Percentiles rank a stretch among this genome's conserved stretches.
Evolutionary conservation across 2,329 filamentous ascomycete genomes (phyloP).

Genomic region (Talaromyces rugulosus): DNA sequence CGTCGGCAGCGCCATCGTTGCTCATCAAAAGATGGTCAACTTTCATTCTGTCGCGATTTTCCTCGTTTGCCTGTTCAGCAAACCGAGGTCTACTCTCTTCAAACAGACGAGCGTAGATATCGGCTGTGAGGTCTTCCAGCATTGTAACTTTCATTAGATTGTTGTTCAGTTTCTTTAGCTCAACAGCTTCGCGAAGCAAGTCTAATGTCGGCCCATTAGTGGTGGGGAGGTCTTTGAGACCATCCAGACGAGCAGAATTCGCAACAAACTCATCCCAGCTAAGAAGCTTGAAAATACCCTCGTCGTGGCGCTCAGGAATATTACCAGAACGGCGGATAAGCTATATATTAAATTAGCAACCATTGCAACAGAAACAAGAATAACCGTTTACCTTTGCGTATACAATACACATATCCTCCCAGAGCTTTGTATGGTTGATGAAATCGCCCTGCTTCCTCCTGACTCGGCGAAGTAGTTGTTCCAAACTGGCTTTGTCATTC

Average conservation of each 20-base stretch:
- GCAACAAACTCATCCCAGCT: conserved; percentile 61
- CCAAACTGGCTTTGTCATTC: conserved; percentile 70
- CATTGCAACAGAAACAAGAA: conserved; percentile 11
- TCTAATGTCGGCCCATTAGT: conserved; percentile 51
- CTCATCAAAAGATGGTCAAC: conserved; percentile 43
- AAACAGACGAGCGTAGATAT: conserved; percentile 68
- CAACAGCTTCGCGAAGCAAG: conserved; percentile 61
- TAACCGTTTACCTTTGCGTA: conserved; percentile 47
- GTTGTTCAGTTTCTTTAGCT: conserved; percentile 75
- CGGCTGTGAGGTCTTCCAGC: conserved; percentile 91
- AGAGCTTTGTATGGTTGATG: conserved; percentile 59
- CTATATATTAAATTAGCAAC: conserved; percentile 28
- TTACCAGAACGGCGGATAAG: conserved; percentile 55
- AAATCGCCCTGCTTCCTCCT: conserved; percentile 77
- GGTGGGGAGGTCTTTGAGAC: conserved; percentile 51
- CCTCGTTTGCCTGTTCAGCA: conserved; percentile 38
- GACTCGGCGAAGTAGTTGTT: conserved; percentile 72
- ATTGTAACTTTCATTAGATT: conserved; percentile 78
- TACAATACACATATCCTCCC: conserved; percentile 57
- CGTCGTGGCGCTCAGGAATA: conserved; percentile 60
- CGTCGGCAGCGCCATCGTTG: conserved; percentile 28
- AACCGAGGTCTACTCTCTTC: conserved; percentile 36
- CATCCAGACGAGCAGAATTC: conserved; percentile 57
- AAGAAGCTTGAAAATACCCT: conserved; percentile 60
- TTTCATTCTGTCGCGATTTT: conserved; percentile 45